These are phyloP conservation scores for Leptographium galeiforme DNA, from an alignment of 2,329 filamentous ascomycete genomes.

Conservation along the genomic window DNA sequence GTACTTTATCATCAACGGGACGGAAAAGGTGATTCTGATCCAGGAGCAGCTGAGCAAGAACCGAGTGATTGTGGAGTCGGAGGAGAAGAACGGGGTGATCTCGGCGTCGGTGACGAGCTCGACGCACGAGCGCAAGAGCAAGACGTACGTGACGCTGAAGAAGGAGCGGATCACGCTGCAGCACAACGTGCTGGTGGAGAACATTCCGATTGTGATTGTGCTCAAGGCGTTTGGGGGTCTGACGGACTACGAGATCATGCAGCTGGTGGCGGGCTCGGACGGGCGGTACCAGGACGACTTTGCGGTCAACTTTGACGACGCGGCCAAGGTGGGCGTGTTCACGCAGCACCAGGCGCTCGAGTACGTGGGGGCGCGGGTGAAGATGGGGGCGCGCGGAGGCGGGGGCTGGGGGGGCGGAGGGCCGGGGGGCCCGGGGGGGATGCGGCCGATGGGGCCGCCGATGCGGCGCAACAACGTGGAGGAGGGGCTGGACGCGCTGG, in stretches of 20 bases:
- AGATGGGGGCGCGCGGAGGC: slow-evolving; percentile 60
- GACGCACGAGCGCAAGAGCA: slow-evolving; percentile 93
- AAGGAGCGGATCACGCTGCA: slow-evolving; percentile 82
- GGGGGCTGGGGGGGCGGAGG: slow-evolving; percentile 7
- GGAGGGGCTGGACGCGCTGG: slow-evolving; percentile 83
- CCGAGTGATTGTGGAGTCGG: slow-evolving; percentile 89
- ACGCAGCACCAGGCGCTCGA: slow-evolving; percentile 94
- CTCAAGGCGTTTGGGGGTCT: slow-evolving; percentile 89
- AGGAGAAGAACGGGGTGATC: slow-evolving; percentile 82
- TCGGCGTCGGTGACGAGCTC: slow-evolving; percentile 95
- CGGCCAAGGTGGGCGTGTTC: slow-evolving; percentile 67
- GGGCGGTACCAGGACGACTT: slow-evolving; percentile 89
- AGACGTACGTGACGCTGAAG: slow-evolving; percentile 89
- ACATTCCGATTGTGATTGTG: slow-evolving; percentile 87
- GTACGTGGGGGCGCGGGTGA: slow-evolving; percentile 75
- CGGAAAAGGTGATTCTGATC: slow-evolving; percentile 96
- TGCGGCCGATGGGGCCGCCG: slow-evolving; percentile 24
- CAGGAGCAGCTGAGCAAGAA: slow-evolving; percentile 99
- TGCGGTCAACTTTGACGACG: slow-evolving; percentile 87
- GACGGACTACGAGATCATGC: slow-evolving; percentile 87
- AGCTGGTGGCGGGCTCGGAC: slow-evolving; percentile 79
- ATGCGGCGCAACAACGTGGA: slow-evolving; percentile 69
- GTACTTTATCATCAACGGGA: slow-evolving; percentile 95
- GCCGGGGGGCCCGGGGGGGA: background rate
- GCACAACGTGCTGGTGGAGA: slow-evolving; percentile 86